Percentiles rank a stretch among this genome's conserved stretches.
Evolutionary conservation across 2,329 filamentous ascomycete species (phyloP).

Genomic region (Fusarium pilosicola): DNA sequence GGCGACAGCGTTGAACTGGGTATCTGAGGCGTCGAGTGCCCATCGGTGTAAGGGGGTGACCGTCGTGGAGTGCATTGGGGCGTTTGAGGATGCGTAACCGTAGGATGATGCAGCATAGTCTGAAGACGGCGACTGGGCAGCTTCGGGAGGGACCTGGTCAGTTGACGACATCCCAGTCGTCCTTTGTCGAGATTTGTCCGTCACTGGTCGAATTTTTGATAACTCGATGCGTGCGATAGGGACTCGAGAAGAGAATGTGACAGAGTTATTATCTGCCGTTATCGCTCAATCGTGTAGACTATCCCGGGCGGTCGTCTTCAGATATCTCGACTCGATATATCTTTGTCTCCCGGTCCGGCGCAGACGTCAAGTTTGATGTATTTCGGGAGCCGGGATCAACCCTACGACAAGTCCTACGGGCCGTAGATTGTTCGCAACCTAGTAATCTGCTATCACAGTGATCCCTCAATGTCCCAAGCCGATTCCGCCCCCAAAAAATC

Average conservation of each 20-base stretch:
- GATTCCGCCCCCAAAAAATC: conserved; percentile 24
- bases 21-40: conserved; percentile 65
- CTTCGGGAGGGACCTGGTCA: conserved; percentile 54
- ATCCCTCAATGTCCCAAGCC: conserved; percentile 14
- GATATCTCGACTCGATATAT: background rate
- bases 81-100: conserved; percentile 47
- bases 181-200: conserved; percentile 9
- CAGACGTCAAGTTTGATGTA: conserved; percentile 13
- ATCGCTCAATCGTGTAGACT: background rate
- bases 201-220: conserved; percentile 7
- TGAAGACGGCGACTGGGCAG: conserved; percentile 46
- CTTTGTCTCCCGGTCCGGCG: conserved; percentile 14
- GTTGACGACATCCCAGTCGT: conserved; percentile 60
- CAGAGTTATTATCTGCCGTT: background rate
- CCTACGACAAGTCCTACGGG: background rate
- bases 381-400: conserved; percentile 16
- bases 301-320: background rate
- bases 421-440: conserved; percentile 4
- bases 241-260: background rate
- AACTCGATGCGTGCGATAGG: conserved; percentile 19
- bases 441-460: conserved; percentile 6
- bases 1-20: conserved; percentile 82
- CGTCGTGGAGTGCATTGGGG: conserved; percentile 47
- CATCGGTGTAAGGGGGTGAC: conserved; percentile 64
- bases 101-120: conserved; percentile 52